Evolutionary conservation across 352 stramenopile species (phyloP).

Genomic region (Chrysophaeum taylorii): DNA sequence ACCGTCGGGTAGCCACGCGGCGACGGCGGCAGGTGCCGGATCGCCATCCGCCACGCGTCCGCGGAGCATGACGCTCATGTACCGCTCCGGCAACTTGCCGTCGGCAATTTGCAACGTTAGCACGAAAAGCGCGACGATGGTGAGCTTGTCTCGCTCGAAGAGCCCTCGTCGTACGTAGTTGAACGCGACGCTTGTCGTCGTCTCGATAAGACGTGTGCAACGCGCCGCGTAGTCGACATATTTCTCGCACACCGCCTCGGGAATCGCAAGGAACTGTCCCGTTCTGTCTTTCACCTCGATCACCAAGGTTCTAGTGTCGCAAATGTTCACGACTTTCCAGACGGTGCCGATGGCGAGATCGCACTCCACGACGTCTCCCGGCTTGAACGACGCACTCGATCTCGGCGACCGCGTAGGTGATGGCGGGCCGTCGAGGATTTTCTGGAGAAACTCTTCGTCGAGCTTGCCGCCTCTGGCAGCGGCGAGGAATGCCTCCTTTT

Average conservation of each 20-base stretch:
- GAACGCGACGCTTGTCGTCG: constrained; percentile 81
- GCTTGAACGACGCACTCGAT: constrained; percentile 16
- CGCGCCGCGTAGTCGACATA: constrained; percentile 22
- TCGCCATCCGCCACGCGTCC: constrained; percentile 63
- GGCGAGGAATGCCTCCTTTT: constrained; percentile 17
- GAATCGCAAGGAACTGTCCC: background rate
- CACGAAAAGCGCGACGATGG: constrained; percentile 61
- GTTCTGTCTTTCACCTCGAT: constrained; percentile 19
- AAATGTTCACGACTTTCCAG: constrained; percentile 17
- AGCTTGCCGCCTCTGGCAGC: constrained; percentile 16
- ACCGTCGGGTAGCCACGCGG: constrained; percentile 60
- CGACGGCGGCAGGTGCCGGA: constrained; percentile 23
- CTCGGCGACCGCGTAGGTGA: too few relatives aligned
- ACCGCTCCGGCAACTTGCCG: constrained; percentile 49
- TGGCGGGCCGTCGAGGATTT: background rate
- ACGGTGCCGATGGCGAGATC: constrained; percentile 20
- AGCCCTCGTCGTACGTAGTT: constrained; percentile 81
- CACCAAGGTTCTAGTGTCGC: constrained; percentile 1
- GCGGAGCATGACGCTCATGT: constrained; percentile 65
- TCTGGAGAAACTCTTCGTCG: constrained; percentile 14
- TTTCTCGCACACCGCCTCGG: background rate
- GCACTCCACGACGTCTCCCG: constrained; percentile 19
- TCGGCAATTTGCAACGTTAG: constrained; percentile 78
- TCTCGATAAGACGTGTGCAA: constrained; percentile 52
- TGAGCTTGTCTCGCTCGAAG: constrained; percentile 87